A percentile compares a stretch with the other conserved stretches of the same genome.
Evolutionary conservation across 2,329 filamentous ascomycete genomes (phyloP).

Genomic region (Cytospora piceae): DNA sequence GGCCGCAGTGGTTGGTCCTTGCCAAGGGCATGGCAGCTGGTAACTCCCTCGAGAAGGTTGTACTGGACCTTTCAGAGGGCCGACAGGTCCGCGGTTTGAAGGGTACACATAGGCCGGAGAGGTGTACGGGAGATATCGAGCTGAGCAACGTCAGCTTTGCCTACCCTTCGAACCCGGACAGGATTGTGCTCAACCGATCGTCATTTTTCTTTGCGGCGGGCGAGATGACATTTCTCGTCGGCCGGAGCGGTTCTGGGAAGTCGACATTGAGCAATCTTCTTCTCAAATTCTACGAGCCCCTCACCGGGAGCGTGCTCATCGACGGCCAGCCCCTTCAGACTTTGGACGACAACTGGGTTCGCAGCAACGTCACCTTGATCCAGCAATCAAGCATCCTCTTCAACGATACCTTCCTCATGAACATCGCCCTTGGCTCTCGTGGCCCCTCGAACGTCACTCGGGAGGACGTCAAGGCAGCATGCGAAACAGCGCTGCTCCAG

Average conservation of each 20-base stretch:
- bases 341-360: slow-evolving; percentile 72
- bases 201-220: slow-evolving; percentile 73
- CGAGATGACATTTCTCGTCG: slow-evolving; percentile 79
- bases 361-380: slow-evolving; percentile 76
- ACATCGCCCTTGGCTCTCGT: slow-evolving; percentile 72
- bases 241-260: slow-evolving; percentile 88
- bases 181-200: slow-evolving; percentile 61
- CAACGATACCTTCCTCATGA: slow-evolving; percentile 76
- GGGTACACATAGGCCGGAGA: slow-evolving; percentile 35
- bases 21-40: slow-evolving; percentile 80
- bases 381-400: slow-evolving; percentile 85
- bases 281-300: slow-evolving; percentile 73
- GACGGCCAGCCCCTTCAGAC: slow-evolving; percentile 66
- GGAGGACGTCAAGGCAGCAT: slow-evolving; percentile 64
- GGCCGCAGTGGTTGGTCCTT: slow-evolving; percentile 77
- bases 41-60: slow-evolving; percentile 58
- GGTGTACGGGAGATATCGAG: slow-evolving; percentile 69
- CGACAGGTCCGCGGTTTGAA: slow-evolving; percentile 31
- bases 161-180: slow-evolving; percentile 72
- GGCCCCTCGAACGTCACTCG: slow-evolving; percentile 52
- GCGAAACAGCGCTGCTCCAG: slow-evolving; percentile 70
- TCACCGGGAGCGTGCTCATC: slow-evolving; percentile 65
- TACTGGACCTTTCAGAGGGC: slow-evolving; percentile 39
- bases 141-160: slow-evolving; percentile 77
- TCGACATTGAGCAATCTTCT: slow-evolving; percentile 85